Conservation (phyloP, 2,329 filamentous ascomycete genomes). For the Diaporthe humulicola region DNA sequence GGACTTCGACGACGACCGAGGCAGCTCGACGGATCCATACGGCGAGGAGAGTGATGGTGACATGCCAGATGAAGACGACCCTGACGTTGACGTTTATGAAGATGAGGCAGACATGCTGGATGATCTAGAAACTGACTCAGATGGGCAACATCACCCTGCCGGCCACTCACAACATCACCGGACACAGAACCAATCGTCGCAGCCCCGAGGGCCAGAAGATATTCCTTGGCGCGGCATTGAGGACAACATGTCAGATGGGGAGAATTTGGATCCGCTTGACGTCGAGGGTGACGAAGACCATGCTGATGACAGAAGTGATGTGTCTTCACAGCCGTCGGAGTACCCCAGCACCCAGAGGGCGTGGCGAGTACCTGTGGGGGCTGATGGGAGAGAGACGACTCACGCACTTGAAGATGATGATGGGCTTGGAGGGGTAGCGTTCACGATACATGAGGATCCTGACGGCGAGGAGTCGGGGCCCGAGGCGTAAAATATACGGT, state of each 20-base stretch:
- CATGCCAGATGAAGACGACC: slow-evolving; percentile 31
- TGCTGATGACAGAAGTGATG: slow-evolving; percentile 52
- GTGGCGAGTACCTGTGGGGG: slow-evolving; percentile 49
- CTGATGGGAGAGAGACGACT: slow-evolving; percentile 36
- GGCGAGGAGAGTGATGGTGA: slow-evolving; percentile 48
- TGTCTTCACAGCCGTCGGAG: slow-evolving; percentile 67
- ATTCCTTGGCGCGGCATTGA: slow-evolving; percentile 71
- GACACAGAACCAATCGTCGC: slow-evolving; percentile 44
- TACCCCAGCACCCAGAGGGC: slow-evolving; percentile 66
- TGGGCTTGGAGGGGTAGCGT: slow-evolving; percentile 20
- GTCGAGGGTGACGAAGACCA: slow-evolving; percentile 42
- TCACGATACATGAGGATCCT: slow-evolving; percentile 40
- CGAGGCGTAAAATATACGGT: slow-evolving; percentile 6
- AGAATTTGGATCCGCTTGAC: slow-evolving; percentile 62
- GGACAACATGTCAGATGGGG: slow-evolving; percentile 61
- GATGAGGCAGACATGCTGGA: slow-evolving; percentile 39
- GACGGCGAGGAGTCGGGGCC: slow-evolving; percentile 19
- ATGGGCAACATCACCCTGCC: slow-evolving; percentile 41
- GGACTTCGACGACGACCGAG: slow-evolving; percentile 45
- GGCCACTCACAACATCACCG: slow-evolving; percentile 45
- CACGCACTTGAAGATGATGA: slow-evolving; percentile 38
- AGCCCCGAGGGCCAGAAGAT: slow-evolving; percentile 59
- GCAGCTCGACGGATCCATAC: slow-evolving; percentile 45
- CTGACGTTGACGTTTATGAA: slow-evolving; percentile 16
- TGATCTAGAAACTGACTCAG: slow-evolving; percentile 49